Evolutionary conservation across 2,329 filamentous ascomycete genomes (phyloP).

Genomic region (Cytospora piceae): DNA sequence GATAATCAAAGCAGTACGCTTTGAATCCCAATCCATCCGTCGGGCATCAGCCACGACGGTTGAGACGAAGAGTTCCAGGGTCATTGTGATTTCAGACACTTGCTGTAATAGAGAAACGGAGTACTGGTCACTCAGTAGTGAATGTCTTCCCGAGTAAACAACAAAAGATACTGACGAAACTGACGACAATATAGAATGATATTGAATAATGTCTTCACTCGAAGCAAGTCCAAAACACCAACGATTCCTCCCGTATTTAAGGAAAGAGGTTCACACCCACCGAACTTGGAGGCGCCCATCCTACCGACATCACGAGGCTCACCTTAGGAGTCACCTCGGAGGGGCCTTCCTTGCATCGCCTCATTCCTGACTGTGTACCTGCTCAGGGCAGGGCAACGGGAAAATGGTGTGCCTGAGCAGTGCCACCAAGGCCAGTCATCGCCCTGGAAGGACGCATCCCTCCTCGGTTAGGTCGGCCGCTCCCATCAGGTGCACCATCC

Average conservation of each 20-base stretch:
- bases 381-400: constrained; percentile 4
- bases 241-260: constrained; percentile 20
- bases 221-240: constrained; percentile 16
- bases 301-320: constrained; percentile 14
- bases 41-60: neutral
- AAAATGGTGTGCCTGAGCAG: constrained; percentile 23
- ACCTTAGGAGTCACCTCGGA: constrained; percentile 20
- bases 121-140: neutral
- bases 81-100: neutral
- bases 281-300: constrained; percentile 6
- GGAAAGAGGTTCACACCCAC: neutral
- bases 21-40: neutral
- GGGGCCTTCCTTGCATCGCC: constrained; percentile 19
- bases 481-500: constrained; percentile 14
- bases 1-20: neutral
- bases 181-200: constrained; percentile 14
- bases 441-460: constrained; percentile 7
- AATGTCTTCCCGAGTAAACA: neutral
- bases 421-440: constrained; percentile 22
- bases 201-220: constrained; percentile 10
- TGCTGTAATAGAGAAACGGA: neutral
- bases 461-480: constrained; percentile 19
- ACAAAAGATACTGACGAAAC: neutral
- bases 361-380: constrained; percentile 25
- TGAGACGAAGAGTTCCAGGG: neutral